Evolutionary conservation across 2,329 filamentous ascomycete genomes (phyloP).

Genomic region (Purpureocillium lavendulum): DNA sequence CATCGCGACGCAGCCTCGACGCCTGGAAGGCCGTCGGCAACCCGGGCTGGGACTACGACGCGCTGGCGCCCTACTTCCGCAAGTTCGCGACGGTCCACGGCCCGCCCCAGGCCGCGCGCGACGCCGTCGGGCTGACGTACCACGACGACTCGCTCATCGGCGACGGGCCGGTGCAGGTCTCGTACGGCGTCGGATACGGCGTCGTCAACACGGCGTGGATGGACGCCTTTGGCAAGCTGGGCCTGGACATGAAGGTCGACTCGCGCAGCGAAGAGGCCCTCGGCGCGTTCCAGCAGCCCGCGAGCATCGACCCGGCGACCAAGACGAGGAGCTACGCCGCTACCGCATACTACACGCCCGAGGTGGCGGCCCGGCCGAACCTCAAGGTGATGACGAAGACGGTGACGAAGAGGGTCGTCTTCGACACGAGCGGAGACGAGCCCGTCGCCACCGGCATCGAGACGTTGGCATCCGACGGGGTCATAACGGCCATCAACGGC

Average conservation of each 20-base stretch:
- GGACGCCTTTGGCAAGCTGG: constrained; percentile 23
- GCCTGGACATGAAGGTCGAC: constrained; percentile 22
- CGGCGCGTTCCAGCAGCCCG: constrained; percentile 24
- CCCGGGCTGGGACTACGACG: constrained; percentile 15
- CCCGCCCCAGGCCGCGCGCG: constrained; percentile 15
- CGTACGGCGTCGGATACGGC: constrained; percentile 23
- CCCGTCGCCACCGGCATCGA: constrained; percentile 13
- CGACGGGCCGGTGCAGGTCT: constrained; percentile 27
- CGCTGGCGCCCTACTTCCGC: constrained; percentile 22
- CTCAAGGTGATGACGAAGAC: constrained; percentile 24
- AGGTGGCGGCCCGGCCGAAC: constrained; percentile 22
- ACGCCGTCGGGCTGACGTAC: constrained; percentile 19
- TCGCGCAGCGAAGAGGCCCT: constrained; percentile 18
- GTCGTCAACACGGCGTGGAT: constrained; percentile 26
- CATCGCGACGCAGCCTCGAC: constrained; percentile 10
- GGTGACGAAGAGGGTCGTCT: constrained; percentile 21
- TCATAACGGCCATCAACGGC: not conserved
- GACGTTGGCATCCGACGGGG: constrained; percentile 4
- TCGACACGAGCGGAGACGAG: constrained; percentile 6
- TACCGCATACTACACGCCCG: constrained; percentile 23
- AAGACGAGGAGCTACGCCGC: constrained; percentile 22
- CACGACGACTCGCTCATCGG: constrained; percentile 21
- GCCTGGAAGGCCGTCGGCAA: constrained; percentile 18
- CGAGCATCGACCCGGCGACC: constrained; percentile 19
- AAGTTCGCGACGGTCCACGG: constrained; percentile 21